These are phyloP conservation scores for Scenedesmus sp. DNA, from an alignment of 163 green algal genomes.

Conservation along the genomic window DNA sequence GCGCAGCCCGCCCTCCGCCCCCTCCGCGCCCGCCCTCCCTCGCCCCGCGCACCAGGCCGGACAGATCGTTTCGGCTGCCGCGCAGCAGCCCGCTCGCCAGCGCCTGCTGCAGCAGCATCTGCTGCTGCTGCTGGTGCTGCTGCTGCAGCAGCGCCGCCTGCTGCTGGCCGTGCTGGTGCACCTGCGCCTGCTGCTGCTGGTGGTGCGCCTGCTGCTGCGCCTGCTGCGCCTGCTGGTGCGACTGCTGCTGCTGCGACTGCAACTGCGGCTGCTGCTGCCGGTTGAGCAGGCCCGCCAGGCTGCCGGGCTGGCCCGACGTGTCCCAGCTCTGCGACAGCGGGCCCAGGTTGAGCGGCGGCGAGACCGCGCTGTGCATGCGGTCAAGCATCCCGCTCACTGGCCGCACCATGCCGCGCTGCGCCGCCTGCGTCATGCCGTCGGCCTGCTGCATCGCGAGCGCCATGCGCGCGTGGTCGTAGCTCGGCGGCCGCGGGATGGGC, in stretches of 20 bases:
- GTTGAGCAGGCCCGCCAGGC: conserved; percentile 14
- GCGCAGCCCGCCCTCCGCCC: too few species aligned
- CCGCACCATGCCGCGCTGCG: conserved; percentile 37
- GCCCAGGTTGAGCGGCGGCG: conserved; percentile 23
- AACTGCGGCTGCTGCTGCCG: conserved; percentile 47
- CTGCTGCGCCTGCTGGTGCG: conserved; percentile 7
- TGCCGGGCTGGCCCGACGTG: conserved; percentile 9
- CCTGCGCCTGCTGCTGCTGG: background rate
- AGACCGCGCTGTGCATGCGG: conserved; percentile 30
- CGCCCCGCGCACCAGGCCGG: background rate
- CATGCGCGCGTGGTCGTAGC: background rate
- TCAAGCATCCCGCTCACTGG: conserved; percentile 40
- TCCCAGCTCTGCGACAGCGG: conserved; percentile 42
- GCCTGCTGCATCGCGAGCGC: conserved; percentile 21
- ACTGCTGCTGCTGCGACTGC: conserved; percentile 47
- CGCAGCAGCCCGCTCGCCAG: conserved; percentile 5
- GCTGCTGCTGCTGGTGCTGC: conserved; percentile 50
- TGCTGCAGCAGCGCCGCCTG: conserved; percentile 20
- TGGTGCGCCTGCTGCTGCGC: background rate
- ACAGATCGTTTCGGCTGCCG: conserved; percentile 16
- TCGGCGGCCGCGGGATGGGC: conserved; percentile 10
- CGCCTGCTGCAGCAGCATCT: conserved; percentile 42
- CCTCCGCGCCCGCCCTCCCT: too few species aligned
- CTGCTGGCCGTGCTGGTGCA: conserved; percentile 8
- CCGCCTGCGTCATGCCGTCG: conserved; percentile 2